Percentiles rank a stretch among this genome's conserved stretches.
phyloP scores from a whole-genome alignment of 2,329 filamentous ascomycete species.

The Ilyonectria destructans region DNA sequence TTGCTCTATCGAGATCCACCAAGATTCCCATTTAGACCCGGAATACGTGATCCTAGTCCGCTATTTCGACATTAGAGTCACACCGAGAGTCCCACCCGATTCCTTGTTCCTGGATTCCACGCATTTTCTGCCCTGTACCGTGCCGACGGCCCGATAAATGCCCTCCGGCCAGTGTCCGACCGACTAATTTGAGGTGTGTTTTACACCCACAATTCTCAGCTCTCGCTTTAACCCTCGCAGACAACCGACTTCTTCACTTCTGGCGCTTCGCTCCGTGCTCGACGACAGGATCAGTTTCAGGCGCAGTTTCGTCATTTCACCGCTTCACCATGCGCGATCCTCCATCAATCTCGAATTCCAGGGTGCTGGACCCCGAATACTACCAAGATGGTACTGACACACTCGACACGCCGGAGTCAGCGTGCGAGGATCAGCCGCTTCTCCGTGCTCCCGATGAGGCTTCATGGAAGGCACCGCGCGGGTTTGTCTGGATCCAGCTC shows the following conservation, averaged over 20 bases:
- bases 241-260: neutral
- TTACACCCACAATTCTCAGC: constrained; percentile 6
- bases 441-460: constrained; percentile 42
- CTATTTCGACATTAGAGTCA: constrained; percentile 41
- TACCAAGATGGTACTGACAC: neutral
- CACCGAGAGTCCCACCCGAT: constrained; percentile 28
- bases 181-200: constrained; percentile 4
- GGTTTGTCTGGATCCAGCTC: constrained; percentile 73
- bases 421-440: constrained; percentile 43
- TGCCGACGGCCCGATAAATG: constrained; percentile 29
- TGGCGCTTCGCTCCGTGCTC: neutral
- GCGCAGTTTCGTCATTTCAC: neutral
- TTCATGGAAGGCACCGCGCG: constrained; percentile 64
- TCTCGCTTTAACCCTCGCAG: neutral
- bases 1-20: constrained; percentile 33
- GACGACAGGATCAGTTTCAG: neutral
- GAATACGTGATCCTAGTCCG: constrained; percentile 38
- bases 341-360: neutral
- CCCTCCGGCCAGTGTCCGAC: constrained; percentile 7
- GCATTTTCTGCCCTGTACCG: neutral
- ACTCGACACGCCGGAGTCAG: constrained; percentile 7
- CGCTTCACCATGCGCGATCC: constrained; percentile 18
- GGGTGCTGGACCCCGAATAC: constrained; percentile 15
- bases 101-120: constrained; percentile 24
- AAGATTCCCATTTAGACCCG: constrained; percentile 9